A percentile compares a stretch with the other conserved stretches of the same genome.
phyloP scores from a whole-genome alignment of 2,329 filamentous ascomycete genomes.

The Curvularia eragrostidis region DNA sequence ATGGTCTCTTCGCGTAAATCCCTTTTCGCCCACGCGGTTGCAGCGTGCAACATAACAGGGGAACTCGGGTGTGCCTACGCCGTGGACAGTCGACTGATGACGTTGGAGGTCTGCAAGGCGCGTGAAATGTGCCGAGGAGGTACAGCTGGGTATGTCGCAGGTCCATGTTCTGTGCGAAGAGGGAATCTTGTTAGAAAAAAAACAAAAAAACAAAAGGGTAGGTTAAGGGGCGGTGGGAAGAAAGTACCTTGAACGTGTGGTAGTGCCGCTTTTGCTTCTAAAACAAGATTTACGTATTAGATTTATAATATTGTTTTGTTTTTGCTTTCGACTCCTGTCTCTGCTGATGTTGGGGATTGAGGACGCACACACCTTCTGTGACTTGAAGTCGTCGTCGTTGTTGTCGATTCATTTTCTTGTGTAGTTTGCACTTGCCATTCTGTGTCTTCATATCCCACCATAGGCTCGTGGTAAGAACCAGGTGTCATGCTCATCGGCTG shows the following conservation, averaged over 20 bases:
- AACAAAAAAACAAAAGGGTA: not conserved
- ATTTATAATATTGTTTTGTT: not conserved
- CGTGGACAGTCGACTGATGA: slow-evolving; percentile 46
- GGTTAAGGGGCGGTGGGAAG: not conserved
- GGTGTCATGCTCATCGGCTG: slow-evolving; percentile 12
- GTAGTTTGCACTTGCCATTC: slow-evolving; percentile 22
- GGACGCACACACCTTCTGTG: slow-evolving; percentile 18
- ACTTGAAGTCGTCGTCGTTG: slow-evolving; percentile 14
- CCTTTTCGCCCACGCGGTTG: slow-evolving; percentile 47
- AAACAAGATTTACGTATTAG: not conserved
- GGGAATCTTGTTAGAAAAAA: slow-evolving; percentile 3
- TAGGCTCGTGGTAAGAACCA: slow-evolving; percentile 18
- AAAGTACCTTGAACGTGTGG: slow-evolving; percentile 17
- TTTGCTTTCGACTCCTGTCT: not conserved
- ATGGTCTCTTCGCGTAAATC: slow-evolving; percentile 65
- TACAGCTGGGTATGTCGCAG: slow-evolving; percentile 40
- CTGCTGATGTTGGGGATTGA: not conserved
- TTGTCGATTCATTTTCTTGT: slow-evolving; percentile 6
- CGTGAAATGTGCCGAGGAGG: slow-evolving; percentile 45
- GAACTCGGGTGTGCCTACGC: slow-evolving; percentile 38
- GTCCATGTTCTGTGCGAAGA: slow-evolving; percentile 36
- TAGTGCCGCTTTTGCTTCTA: slow-evolving; percentile 30
- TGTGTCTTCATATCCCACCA: slow-evolving; percentile 17
- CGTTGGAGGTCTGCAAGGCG: slow-evolving; percentile 47
- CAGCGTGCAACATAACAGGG: slow-evolving; percentile 42